Evolutionary conservation across 768 basidiomycete genomes (phyloP).

Genomic region (Gymnopilus junonius): DNA sequence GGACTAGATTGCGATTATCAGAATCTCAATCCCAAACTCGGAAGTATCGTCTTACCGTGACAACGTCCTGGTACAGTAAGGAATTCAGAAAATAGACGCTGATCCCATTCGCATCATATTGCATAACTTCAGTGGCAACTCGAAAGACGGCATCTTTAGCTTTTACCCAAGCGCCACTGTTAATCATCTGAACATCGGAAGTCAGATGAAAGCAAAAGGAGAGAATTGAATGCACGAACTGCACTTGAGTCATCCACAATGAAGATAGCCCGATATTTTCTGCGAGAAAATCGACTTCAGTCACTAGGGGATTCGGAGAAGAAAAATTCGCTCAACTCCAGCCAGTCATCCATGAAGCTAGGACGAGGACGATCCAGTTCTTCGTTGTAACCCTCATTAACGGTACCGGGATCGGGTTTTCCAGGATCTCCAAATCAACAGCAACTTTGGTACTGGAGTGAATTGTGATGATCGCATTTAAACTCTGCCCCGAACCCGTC

Average conservation of each 20-base stretch:
- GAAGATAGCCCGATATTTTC: not conserved
- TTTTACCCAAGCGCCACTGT: not conserved
- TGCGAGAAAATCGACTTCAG: not conserved
- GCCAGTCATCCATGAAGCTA: not conserved
- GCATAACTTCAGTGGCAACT: not conserved
- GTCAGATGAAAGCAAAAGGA: not conserved
- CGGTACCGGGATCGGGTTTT: not conserved
- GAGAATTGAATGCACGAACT: not conserved
- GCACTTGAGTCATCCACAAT: not conserved
- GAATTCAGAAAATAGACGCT: not conserved
- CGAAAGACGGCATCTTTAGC: not conserved
- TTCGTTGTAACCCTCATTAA: not conserved
- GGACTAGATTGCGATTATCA: not conserved
- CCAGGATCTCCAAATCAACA: not conserved
- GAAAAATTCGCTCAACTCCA: not conserved
- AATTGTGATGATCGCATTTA: not conserved
- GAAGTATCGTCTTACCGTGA: not conserved
- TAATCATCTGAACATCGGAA: not conserved
- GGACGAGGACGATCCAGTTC: slow-evolving; percentile 2
- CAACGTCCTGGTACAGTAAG: not conserved
- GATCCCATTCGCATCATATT: not conserved
- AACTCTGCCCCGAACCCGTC: not conserved
- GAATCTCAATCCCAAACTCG: not conserved
- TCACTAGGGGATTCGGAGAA: not conserved
- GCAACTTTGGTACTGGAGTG: not conserved